Base-by-base conservation (phyloP, 2,329 filamentous ascomycete species). In the Simplicillium sp. region DNA sequence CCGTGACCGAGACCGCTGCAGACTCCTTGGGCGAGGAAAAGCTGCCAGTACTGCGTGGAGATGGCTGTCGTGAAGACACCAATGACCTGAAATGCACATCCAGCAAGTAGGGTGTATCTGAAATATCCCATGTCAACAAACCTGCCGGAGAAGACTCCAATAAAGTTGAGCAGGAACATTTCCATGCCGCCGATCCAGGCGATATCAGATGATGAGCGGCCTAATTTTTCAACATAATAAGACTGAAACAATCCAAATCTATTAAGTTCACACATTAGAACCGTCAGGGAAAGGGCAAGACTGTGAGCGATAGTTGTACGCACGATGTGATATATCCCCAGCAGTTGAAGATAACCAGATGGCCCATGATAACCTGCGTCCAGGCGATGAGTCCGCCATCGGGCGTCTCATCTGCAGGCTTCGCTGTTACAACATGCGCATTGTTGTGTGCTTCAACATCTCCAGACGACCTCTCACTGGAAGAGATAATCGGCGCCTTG, bases 21-120 rank as follows among this genome's bases (percentile, higher is more conserved):
- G 29, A 70, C 29, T 7, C 71, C 70, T 51, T 73, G 70, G 1
- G 65, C 54, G 4, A 73, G 54, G 14, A 73, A 54, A 16, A 72
- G 53, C 48, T 71, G 63, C 60, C 61, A 70, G 53, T 70, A 70
- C 38, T 52, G 44, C 4, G 50, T 58, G 29, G 51, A 53, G 9
- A 62, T 40, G 38, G 58, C 59, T 6, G 60, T 62, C 46, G 59
- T 58, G 42, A 73, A 60, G 16, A 65, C 57, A n/a, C 66, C 66
- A 5, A 62, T 42, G 5, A 64, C 52, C 49, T 75, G 42, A 15
- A 44, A 18, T 2, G 34, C 20, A 17, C 38, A 43, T 11, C 44
- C 44, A 17, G 34, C 15, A 14, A 9, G 16, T 3, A 46, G 39
- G 13, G 38, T 37, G 18, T 29, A 20, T 14, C 20, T 33, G 40